Evolutionary conservation across 2,329 filamentous ascomycete species (phyloP).

Genomic region (Fusarium floridanum): DNA sequence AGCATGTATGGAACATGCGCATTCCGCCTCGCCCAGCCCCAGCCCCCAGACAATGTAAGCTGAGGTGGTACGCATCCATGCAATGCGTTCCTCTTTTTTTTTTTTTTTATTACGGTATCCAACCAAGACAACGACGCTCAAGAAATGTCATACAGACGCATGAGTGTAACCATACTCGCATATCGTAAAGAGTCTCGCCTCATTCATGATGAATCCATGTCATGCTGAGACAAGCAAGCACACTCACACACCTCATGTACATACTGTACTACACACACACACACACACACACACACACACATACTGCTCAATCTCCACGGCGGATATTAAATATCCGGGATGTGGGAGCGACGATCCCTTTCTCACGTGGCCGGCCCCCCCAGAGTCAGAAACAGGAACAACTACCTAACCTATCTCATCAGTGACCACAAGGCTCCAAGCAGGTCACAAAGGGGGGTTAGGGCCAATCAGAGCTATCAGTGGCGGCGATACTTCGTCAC

Average conservation of each 20-base stretch:
- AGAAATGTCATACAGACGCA: constrained; percentile 6
- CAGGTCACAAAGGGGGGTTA: neutral
- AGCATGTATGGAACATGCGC: neutral
- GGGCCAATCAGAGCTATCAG: neutral
- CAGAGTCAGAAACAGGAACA: neutral
- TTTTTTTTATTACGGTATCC: neutral
- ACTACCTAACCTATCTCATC: neutral
- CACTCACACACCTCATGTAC: neutral
- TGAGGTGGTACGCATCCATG: constrained; percentile 9
- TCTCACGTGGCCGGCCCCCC: neutral
- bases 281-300: neutral
- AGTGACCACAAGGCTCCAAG: neutral
- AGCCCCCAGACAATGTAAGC: neutral
- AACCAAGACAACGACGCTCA: neutral
- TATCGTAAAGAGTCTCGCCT: neutral
- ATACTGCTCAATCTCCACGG: neutral
- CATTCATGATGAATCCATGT: neutral
- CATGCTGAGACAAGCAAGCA: neutral
- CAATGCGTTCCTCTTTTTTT: neutral
- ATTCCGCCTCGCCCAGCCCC: neutral
- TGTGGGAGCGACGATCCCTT: neutral
- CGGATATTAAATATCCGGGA: neutral
- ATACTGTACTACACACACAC: neutral
- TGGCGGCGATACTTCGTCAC: neutral
- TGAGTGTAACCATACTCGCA: constrained; percentile 29